Evolutionary conservation across 768 basidiomycete species (phyloP), one percentile per base, ranked within the genome.

Genomic region (Podaxis mareebaensis): DNA sequence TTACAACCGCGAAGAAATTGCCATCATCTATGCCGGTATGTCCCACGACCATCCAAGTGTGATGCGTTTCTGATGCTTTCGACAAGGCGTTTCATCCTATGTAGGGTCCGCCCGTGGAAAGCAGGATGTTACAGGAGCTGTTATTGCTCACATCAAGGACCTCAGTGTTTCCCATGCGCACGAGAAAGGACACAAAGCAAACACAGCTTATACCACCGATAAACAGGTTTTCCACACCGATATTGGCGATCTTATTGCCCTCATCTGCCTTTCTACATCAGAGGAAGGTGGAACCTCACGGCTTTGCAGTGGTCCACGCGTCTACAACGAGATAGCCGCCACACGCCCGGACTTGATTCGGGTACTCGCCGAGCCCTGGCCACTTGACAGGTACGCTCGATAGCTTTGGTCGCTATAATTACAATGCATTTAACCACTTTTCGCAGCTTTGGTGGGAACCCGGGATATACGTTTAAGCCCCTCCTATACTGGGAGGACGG

Each of bases 151-250:
- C 58, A 79, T 83, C 70, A 82, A 79, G 55, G 81, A 83, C 65
- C 74, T 83, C 30, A 63, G 54, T 8, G 38, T 54, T 12, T 76
- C 75, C n/a, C 67, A 71, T 42, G 73, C 72, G 44, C 74, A 78
- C 39, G 69, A 75, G 30, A 73, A 71, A 64, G 75, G 75, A 22
- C 72, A 69, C 17, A 78, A 79, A 53, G 78, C 78, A 2, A 76
- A 77, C 28, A 75, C 82, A 2, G 81, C 81, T 20, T 82, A 81
- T 65, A 82, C 79, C 7, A 81, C 80, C 3, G 80, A 80, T 67
- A 79, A 79, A 67, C 82, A 83, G 67, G 81, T 82, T 0, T 83
- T 83, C 72, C 81, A 82, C 67, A 81, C 80, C 2, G 81, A 82
- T 49, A 64, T 65, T 59, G 75, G 78, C 22, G 81, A 82, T 65